Evolutionary conservation across 75 land plant genomes (phyloP), one percentile per base, ranked within the genome.

Genomic region (Pinus taeda): DNA sequence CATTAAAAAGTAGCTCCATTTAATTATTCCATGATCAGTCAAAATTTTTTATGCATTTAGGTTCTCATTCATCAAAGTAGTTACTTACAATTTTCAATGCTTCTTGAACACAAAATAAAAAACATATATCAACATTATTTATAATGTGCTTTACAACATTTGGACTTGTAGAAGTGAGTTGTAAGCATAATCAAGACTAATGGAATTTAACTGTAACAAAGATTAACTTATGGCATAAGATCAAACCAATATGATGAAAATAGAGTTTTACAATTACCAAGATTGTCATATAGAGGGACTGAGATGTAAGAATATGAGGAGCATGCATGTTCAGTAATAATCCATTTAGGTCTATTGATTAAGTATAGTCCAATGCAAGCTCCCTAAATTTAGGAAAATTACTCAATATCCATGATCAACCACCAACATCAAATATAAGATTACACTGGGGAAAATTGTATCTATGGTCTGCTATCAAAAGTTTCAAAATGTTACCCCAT

Each of bases 331-430:
- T 97, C 99, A 72, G 90, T 83, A 74, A 97, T 86, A 26, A 93
- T 67, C 99, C 99, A 97, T 78, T 97, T 98, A n/a, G 99, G 92
- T 57, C 98, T 81, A 77, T 97, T 97, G 80, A 95, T 88, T 76
- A 97, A 92, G 71, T 97, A 97, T 11, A 97, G 69, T 36, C 99
- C 99, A 78, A 97, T 70, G 21, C 83, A 77, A 59, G 95, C 76
- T 56, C 93, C 99, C 99, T 97, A 84, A 42, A 26, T 4, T 45
- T 33, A 81, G 36, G 53, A 45, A 76, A 69, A 65, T 6, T 56
- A 59, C 17, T 8, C 36, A 59, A 4, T 69, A 65, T n/a, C 37
- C 17, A 4, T 64, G 13, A 13, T 14, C 74, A 75, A 5, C 18
- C 18, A 20, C 53, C 9, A 36, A n/a, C 15, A 60, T 39, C 13